Evolutionary conservation across 768 basidiomycete genomes (phyloP).

Genomic region (Collybiopsis luxurians): DNA sequence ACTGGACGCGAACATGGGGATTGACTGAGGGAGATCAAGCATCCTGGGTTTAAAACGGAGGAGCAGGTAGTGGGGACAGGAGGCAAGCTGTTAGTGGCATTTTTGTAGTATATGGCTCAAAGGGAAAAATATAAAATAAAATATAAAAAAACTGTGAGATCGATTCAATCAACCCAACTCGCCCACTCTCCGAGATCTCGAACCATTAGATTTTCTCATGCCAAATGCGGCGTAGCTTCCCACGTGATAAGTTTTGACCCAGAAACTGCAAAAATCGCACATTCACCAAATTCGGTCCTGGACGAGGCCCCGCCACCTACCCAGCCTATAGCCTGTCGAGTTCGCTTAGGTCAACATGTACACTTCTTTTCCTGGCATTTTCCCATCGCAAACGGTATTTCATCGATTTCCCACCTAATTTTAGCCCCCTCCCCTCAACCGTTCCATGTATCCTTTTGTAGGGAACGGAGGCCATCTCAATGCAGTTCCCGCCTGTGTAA

Average conservation of each 20-base stretch:
- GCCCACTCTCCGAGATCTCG: conserved; percentile 8
- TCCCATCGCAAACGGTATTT: conserved; percentile 6
- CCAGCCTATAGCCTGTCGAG: conserved; percentile 1
- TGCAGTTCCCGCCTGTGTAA: background rate
- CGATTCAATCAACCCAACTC: conserved; percentile 9
- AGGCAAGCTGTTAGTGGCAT: background rate
- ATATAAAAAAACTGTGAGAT: conserved; percentile 10
- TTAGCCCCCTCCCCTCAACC: background rate
- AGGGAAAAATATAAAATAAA: too few species aligned
- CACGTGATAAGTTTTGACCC: background rate
- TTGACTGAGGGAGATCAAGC: conserved; percentile 24
- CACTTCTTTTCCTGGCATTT: background rate
- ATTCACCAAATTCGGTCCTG: background rate
- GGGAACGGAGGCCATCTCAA: conserved; percentile 1
- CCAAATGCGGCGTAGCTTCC: background rate
- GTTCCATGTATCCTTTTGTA: conserved; percentile 7
- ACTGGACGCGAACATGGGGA: conserved; percentile 16
- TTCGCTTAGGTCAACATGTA: background rate
- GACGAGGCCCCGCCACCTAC: background rate
- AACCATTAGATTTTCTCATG: conserved; percentile 11
- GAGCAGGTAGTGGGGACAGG: background rate
- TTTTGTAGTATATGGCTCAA: conserved; percentile 7
- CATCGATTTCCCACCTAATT: conserved; percentile 14
- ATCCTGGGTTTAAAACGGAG: conserved; percentile 11
- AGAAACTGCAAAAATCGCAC: background rate